These are phyloP conservation scores for Sclerotinia spermophila DNA, from an alignment of 2,329 filamentous ascomycete species.

Conservation along the genomic window DNA sequence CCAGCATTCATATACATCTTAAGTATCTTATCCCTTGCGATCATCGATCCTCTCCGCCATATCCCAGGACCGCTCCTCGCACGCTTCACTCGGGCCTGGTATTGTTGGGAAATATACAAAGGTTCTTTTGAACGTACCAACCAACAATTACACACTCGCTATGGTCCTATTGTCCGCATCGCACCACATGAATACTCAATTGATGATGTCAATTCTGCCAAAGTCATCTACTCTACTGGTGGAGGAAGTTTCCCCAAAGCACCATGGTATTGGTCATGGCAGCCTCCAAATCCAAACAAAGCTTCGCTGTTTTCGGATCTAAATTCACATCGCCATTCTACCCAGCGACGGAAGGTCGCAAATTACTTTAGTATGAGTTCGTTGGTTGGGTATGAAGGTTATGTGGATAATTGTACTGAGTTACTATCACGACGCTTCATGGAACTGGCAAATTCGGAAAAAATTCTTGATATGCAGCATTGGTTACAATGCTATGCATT, in stretches of 20 bases:
- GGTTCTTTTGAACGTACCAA: slow-evolving; percentile 21
- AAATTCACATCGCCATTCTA: slow-evolving; percentile 40
- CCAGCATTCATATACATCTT: slow-evolving; percentile 8
- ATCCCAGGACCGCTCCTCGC: slow-evolving; percentile 47
- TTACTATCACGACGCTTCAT: slow-evolving; percentile 41
- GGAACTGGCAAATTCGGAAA: slow-evolving; percentile 37
- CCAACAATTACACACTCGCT: slow-evolving; percentile 41
- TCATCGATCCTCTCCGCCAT: slow-evolving; percentile 35
- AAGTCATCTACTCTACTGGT: slow-evolving; percentile 43
- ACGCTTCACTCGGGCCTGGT: slow-evolving; percentile 44
- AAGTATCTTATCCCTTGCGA: not conserved
- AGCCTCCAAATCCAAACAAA: slow-evolving; percentile 23
- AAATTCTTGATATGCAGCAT: slow-evolving; percentile 41
- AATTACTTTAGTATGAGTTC: slow-evolving; percentile 47
- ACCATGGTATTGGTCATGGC: slow-evolving; percentile 32
- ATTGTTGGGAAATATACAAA: slow-evolving; percentile 37
- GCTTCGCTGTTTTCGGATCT: slow-evolving; percentile 38
- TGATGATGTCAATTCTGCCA: slow-evolving; percentile 41
- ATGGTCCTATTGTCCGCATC: slow-evolving; percentile 49
- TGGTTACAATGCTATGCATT: slow-evolving; percentile 49
- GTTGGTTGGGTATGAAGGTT: slow-evolving; percentile 47
- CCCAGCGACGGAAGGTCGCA: slow-evolving; percentile 42
- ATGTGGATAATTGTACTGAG: slow-evolving; percentile 46
- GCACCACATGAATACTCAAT: slow-evolving; percentile 48
- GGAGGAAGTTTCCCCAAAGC: slow-evolving; percentile 28